Evolutionary conservation across 2,329 filamentous ascomycete species (phyloP).

Genomic region (Xylariaceae sp.): DNA sequence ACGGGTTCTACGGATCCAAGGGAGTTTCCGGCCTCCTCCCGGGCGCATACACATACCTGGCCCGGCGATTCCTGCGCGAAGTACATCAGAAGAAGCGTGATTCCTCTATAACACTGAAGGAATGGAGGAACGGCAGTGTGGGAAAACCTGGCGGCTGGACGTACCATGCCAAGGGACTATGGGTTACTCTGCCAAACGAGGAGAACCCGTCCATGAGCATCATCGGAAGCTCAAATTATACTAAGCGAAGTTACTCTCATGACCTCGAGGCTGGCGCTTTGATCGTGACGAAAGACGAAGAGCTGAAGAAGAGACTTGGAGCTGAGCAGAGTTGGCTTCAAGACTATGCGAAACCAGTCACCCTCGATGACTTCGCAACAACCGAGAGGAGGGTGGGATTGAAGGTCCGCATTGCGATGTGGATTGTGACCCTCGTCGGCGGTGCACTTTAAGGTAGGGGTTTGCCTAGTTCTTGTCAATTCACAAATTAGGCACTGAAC

Average conservation of each 20-base stretch:
- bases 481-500: neutral
- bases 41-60: slow-evolving; percentile 84
- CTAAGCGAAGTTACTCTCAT: slow-evolving; percentile 83
- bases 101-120: slow-evolving; percentile 65
- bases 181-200: slow-evolving; percentile 69
- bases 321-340: slow-evolving; percentile 78
- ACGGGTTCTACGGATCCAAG: slow-evolving; percentile 86
- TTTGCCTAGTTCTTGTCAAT: neutral
- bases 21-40: slow-evolving; percentile 88
- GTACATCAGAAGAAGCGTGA: slow-evolving; percentile 43
- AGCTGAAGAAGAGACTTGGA: slow-evolving; percentile 65
- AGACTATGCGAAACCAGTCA: slow-evolving; percentile 63
- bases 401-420: slow-evolving; percentile 85
- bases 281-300: slow-evolving; percentile 73
- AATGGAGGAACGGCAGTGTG: slow-evolving; percentile 82
- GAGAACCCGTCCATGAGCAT: slow-evolving; percentile 69
- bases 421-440: slow-evolving; percentile 80
- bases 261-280: slow-evolving; percentile 87
- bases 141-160: slow-evolving; percentile 85
- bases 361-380: slow-evolving; percentile 71
- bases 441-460: slow-evolving; percentile 63
- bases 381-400: slow-evolving; percentile 79
- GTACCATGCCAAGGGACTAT: slow-evolving; percentile 95
- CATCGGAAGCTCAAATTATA: slow-evolving; percentile 93
- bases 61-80: slow-evolving; percentile 69